These are phyloP conservation scores for Rubroshorea leprosula DNA, from an alignment of 345 rosid species.

Conservation along the genomic window DNA sequence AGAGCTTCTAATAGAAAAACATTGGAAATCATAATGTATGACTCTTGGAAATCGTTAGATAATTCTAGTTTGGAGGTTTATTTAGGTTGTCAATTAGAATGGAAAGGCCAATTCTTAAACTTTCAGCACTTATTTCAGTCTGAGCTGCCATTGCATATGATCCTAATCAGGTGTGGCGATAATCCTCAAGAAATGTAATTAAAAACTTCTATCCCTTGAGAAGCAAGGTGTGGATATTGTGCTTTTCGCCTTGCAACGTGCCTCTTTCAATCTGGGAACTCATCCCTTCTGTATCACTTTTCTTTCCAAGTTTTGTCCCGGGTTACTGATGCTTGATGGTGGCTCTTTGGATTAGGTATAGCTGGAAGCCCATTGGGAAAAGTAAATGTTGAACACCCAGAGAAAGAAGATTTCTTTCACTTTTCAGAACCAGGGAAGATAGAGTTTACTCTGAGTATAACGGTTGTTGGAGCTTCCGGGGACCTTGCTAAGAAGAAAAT, in stretches of 20 bases:
- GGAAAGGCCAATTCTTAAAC: neutral
- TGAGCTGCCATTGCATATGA: no score
- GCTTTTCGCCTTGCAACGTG: neutral
- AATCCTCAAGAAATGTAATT: no score
- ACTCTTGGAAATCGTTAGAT: neutral
- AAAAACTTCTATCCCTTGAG: neutral
- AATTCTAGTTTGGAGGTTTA: neutral
- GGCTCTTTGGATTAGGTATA: conserved; percentile 27
- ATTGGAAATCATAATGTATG: neutral
- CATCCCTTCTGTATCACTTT: neutral
- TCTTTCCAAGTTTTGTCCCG: conserved; percentile 1
- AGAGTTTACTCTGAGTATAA: conserved; percentile 63
- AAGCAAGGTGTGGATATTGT: neutral
- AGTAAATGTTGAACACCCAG: conserved; percentile 19
- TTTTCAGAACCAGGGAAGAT: conserved; percentile 23
- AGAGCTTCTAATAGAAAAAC: neutral
- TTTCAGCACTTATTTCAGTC: no score
- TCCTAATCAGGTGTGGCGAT: no score
- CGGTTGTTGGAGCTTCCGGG: conserved; percentile 92
- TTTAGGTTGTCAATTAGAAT: neutral
- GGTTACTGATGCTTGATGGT: neutral
- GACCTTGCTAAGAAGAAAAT: conserved; percentile 93
- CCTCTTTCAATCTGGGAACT: neutral
- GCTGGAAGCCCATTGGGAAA: conserved; percentile 37
- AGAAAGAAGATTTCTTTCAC: conserved; percentile 19